Evolutionary conservation across 352 stramenopile species (phyloP).

Genomic region (Phytophthora idaei): DNA sequence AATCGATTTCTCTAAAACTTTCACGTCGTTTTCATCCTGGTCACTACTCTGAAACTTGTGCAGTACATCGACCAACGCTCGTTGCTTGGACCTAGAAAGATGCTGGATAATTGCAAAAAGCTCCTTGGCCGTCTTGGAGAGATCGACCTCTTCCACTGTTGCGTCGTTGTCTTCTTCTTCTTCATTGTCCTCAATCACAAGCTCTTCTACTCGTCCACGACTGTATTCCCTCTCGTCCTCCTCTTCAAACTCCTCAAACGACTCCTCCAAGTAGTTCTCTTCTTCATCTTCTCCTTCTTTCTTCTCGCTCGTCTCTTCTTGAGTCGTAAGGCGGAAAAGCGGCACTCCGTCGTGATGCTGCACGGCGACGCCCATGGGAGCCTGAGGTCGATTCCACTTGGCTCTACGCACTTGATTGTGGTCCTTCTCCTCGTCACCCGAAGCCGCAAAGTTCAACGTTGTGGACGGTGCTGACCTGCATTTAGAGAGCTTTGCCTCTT

Average conservation of each 20-base stretch:
- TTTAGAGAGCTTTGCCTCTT: slow-evolving; percentile 25
- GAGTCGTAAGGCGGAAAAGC: slow-evolving; percentile 38
- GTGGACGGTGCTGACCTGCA: slow-evolving; percentile 54
- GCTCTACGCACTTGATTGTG: slow-evolving; percentile 34
- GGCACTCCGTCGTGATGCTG: slow-evolving; percentile 43
- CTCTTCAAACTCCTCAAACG: slow-evolving; percentile 84
- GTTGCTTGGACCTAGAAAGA: slow-evolving; percentile 72
- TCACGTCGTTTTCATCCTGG: slow-evolving; percentile 56
- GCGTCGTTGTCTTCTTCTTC: slow-evolving; percentile 16
- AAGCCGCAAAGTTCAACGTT: slow-evolving; percentile 34
- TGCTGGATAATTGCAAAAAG: slow-evolving; percentile 73
- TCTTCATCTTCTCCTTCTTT: slow-evolving; percentile 43
- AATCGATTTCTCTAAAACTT: slow-evolving; percentile 63
- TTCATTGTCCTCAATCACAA: slow-evolving; percentile 36
- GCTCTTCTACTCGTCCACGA: slow-evolving; percentile 15
- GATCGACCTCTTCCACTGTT: slow-evolving; percentile 7
- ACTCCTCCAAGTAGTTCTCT: slow-evolving; percentile 81
- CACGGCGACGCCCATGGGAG: slow-evolving; percentile 45
- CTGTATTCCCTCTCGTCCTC: slow-evolving; percentile 21
- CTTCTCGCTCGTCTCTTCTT: slow-evolving; percentile 16
- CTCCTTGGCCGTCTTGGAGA: slow-evolving; percentile 63
- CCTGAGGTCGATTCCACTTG: slow-evolving; percentile 64
- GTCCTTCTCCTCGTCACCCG: slow-evolving; percentile 10
- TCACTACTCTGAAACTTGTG: slow-evolving; percentile 67
- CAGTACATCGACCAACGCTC: slow-evolving; percentile 60